These are phyloP conservation scores for Arachis monticola DNA, from an alignment of 331 rosid species.

Conservation along the genomic window DNA sequence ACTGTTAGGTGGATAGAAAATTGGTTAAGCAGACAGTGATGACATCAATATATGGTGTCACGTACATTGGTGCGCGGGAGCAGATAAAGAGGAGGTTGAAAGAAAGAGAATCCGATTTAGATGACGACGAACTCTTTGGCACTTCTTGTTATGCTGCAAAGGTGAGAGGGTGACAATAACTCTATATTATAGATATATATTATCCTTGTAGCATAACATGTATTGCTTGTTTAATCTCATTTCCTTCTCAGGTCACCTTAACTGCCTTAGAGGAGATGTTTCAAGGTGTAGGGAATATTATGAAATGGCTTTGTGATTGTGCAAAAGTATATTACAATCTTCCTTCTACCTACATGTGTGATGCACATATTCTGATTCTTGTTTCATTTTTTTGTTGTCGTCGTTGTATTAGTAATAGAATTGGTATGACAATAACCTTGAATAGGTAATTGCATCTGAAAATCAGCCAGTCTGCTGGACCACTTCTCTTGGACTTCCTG, in stretches of 20 bases:
- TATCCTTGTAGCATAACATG: conserved; percentile 6
- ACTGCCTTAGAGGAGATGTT: conserved; percentile 95
- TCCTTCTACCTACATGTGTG: conserved; percentile 16
- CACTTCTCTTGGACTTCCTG: conserved; percentile 98
- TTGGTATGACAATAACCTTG: conserved; percentile 41
- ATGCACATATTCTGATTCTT: background rate
- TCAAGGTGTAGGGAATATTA: conserved; percentile 89
- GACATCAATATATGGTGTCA: conserved; percentile 99
- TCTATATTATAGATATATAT: conserved; percentile 10
- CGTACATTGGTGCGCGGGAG: conserved; percentile 92
- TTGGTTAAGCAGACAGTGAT: conserved; percentile 99
- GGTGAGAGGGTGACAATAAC: conserved; percentile 51
- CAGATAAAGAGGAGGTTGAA: conserved; percentile 93
- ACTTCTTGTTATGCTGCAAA: conserved; percentile 94
- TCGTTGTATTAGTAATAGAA: background rate
- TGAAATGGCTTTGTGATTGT: conserved; percentile 95
- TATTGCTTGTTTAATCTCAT: conserved; percentile 29
- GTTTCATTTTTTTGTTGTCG: background rate
- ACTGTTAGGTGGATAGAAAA: conserved; percentile 84
- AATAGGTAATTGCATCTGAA: conserved; percentile 86
- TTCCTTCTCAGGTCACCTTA: conserved; percentile 70
- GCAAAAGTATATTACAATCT: conserved; percentile 72
- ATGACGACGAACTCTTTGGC: conserved; percentile 63
- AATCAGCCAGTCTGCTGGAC: conserved; percentile 93
- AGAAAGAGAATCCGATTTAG: conserved; percentile 67